phyloP scores from a whole-genome alignment of 1,284 basidiomycete genomes.

The Waitea zeae region DNA sequence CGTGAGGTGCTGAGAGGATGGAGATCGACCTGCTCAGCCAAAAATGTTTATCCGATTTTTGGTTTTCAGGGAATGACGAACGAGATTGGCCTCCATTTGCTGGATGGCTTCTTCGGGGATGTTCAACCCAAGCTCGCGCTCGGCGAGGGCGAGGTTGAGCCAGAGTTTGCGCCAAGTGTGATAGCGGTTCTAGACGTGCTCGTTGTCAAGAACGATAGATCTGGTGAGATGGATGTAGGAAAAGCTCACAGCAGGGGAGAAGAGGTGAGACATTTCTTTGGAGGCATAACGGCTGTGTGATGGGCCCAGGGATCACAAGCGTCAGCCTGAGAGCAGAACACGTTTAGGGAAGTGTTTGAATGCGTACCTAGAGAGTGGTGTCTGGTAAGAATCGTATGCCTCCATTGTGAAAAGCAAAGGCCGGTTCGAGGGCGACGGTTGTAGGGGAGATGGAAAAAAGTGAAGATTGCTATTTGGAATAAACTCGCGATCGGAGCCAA shows the following conservation, averaged over 20 bases:
- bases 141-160: slow-evolving; percentile 92
- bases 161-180: slow-evolving; percentile 94
- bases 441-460: too few species aligned
- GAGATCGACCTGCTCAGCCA: background rate
- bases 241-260: slow-evolving; percentile 66
- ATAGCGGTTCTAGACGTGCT: slow-evolving; percentile 64
- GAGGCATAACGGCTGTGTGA: slow-evolving; percentile 95
- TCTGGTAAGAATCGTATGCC: too few species aligned
- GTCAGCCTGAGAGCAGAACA: too few species aligned
- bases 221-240: background rate
- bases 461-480: too few species aligned
- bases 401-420: too few species aligned
- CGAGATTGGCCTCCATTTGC: slow-evolving; percentile 88
- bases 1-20: slow-evolving; percentile 47
- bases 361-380: too few species aligned
- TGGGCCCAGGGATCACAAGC: too few species aligned
- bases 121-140: slow-evolving; percentile 87
- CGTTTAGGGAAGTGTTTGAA: too few species aligned
- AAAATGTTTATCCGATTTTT: background rate
- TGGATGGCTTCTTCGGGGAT: slow-evolving; percentile 85
- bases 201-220: background rate
- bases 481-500: too few species aligned
- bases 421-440: too few species aligned
- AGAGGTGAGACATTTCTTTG: slow-evolving; percentile 96
- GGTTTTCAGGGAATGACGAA: slow-evolving; percentile 27